These are phyloP conservation scores for Schoenoplectus triqueter DNA, from an alignment of 202 grass and related monocot species.

Conservation along the genomic window DNA sequence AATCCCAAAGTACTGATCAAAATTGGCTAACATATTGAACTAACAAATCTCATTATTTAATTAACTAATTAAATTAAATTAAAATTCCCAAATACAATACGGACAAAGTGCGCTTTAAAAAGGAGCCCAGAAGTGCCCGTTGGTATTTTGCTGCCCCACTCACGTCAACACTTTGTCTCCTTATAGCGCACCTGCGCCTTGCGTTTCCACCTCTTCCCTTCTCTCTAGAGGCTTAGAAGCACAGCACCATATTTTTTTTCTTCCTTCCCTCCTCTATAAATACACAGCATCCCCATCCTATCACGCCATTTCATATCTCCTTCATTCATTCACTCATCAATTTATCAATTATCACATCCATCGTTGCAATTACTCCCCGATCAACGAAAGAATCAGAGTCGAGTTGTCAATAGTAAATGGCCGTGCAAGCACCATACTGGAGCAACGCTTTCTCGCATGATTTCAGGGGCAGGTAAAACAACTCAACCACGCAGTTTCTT, in stretches of 20 bases:
- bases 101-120: constrained; percentile 23
- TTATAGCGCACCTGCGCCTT: constrained; percentile 31
- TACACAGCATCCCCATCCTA: constrained; percentile 2
- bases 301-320: constrained; percentile 23
- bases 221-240: background rate
- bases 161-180: constrained; percentile 33
- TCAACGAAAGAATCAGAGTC: background rate
- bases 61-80: background rate
- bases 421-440: constrained; percentile 56
- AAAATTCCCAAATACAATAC: background rate
- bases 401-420: constrained; percentile 38
- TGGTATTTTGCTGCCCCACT: constrained; percentile 14
- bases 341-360: background rate
- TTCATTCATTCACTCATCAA: background rate
- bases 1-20: constrained; percentile 18
- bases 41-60: background rate
- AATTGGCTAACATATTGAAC: background rate
- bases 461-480: constrained; percentile 36
- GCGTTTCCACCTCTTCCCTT: background rate
- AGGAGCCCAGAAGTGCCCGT: constrained; percentile 1
- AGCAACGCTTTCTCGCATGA: constrained; percentile 53
- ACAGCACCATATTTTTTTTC: background rate
- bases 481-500: background rate
- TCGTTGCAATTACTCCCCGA: background rate
- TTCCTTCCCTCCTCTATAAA: constrained; percentile 31